A percentile compares a stretch with the other conserved stretches of the same genome.
Evolutionary conservation across 768 basidiomycete genomes (phyloP).

Genomic region (Rhizopogon rudus): DNA sequence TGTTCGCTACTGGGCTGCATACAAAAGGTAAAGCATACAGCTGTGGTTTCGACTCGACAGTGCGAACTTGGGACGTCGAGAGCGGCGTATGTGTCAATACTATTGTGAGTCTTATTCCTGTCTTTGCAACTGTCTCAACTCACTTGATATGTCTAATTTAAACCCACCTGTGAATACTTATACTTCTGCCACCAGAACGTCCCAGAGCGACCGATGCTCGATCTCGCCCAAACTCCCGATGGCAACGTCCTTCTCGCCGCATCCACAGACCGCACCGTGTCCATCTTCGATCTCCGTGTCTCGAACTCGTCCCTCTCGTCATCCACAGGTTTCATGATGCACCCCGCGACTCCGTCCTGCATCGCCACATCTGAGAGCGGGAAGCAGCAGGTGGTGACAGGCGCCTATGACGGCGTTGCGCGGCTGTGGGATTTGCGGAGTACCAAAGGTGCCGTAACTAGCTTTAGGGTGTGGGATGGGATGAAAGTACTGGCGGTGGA

Average conservation of each 20-base stretch:
- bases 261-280: conserved; percentile 72
- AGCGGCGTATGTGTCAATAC: conserved; percentile 66
- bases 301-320: conserved; percentile 28
- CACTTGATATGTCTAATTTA: background rate
- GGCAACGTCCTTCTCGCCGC: conserved; percentile 41
- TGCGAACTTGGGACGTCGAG: conserved; percentile 85
- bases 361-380: conserved; percentile 25
- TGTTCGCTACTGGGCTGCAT: conserved; percentile 40
- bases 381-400: conserved; percentile 58
- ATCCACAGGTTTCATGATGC: conserved; percentile 42
- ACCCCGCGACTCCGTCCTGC: conserved; percentile 66
- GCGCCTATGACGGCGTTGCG: conserved; percentile 74
- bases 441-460: conserved; percentile 56
- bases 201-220: conserved; percentile 72
- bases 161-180: background rate
- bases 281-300: conserved; percentile 62
- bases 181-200: conserved; percentile 39
- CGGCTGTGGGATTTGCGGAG: conserved; percentile 79
- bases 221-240: conserved; percentile 44
- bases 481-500: conserved; percentile 59
- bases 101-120: conserved; percentile 43
- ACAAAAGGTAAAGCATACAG: conserved; percentile 51
- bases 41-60: conserved; percentile 87
- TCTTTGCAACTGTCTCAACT: background rate
- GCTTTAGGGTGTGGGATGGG: conserved; percentile 57